Evolutionary conservation across 2,329 filamentous ascomycete genomes (phyloP).

Genomic region (Fusarium palustre): DNA sequence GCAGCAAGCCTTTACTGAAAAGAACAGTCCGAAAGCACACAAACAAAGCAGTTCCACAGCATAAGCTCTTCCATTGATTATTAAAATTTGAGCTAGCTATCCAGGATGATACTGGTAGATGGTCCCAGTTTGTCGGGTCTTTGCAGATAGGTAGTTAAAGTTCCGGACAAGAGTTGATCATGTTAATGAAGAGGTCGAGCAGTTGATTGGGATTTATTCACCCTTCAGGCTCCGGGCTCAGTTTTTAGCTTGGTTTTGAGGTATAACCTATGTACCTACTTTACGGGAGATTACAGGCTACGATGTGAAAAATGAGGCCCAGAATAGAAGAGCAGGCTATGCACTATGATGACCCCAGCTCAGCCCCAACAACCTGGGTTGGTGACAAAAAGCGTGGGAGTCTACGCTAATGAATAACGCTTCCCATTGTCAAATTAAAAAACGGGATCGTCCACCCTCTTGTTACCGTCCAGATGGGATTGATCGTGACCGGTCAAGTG

Average conservation of each 20-base stretch:
- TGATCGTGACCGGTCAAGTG: slow-evolving; percentile 38
- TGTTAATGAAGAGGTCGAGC: background rate
- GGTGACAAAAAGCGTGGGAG: slow-evolving; percentile 15
- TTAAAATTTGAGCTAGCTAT: slow-evolving; percentile 1
- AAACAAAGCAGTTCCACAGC: background rate
- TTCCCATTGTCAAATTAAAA: slow-evolving; percentile 53
- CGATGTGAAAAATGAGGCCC: slow-evolving; percentile 36
- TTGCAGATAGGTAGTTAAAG: slow-evolving; percentile 7
- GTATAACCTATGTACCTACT: slow-evolving; percentile 17
- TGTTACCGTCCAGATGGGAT: slow-evolving; percentile 39
- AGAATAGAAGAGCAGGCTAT: background rate
- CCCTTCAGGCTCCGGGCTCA: slow-evolving; percentile 7
- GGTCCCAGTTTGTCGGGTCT: slow-evolving; percentile 24
- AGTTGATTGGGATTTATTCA: slow-evolving; percentile 5
- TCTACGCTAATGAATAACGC: background rate
- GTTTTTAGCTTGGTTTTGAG: slow-evolving; percentile 19
- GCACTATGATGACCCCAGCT: background rate
- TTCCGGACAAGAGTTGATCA: background rate
- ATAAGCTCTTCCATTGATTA: slow-evolving; percentile 6
- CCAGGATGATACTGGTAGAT: slow-evolving; percentile 9
- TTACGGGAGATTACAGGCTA: slow-evolving; percentile 17
- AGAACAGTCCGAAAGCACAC: background rate
- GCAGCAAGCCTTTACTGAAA: background rate
- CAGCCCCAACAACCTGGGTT: slow-evolving; percentile 13
- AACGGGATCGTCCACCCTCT: slow-evolving; percentile 45